Conservation (phyloP, 1,139 yeast genomes). For the Kurtzmaniella natalensis region DNA sequence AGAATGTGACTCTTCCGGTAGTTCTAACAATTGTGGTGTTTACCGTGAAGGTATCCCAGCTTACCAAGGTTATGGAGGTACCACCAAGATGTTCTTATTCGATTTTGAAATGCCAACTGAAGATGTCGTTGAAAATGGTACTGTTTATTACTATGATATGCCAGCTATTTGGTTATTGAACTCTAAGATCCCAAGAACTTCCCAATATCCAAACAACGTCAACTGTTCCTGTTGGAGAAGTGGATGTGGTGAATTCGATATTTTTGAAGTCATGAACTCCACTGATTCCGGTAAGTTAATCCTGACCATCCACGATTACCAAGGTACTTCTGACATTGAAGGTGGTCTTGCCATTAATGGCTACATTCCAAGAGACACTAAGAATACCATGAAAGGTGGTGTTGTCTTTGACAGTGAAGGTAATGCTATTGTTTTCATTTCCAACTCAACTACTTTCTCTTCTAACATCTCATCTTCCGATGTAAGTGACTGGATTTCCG, state of each 20-base stretch:
- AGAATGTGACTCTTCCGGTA: constrained; percentile 50
- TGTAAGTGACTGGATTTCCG: constrained; percentile 31
- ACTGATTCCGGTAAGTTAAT: constrained; percentile 54
- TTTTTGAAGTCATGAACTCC: constrained; percentile 60
- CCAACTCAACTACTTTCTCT: constrained; percentile 52
- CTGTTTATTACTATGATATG: constrained; percentile 68
- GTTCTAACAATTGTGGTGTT: constrained; percentile 72
- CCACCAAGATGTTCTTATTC: constrained; percentile 77
- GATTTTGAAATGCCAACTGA: constrained; percentile 91
- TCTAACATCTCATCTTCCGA: constrained; percentile 27
- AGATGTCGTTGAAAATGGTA: constrained; percentile 25
- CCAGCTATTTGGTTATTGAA: constrained; percentile 96
- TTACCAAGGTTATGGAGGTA: constrained; percentile 82
- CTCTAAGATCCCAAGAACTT: constrained; percentile 90
- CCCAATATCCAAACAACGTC: constrained; percentile 68
- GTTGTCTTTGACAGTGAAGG: constrained; percentile 63
- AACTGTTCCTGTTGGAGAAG: constrained; percentile 91
- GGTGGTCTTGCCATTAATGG: constrained; percentile 58
- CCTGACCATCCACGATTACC: constrained; percentile 70
- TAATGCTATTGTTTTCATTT: constrained; percentile 54
- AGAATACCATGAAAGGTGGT: constrained; percentile 59
- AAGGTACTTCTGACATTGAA: constrained; percentile 58
- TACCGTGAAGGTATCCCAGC: constrained; percentile 86
- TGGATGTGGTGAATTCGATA: constrained; percentile 96
- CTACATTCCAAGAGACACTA: constrained; percentile 49